Percentiles rank a stretch among this genome's conserved stretches.
phyloP scores from a whole-genome alignment of 768 basidiomycete species.

The Tricholoma hemisulphureum region DNA sequence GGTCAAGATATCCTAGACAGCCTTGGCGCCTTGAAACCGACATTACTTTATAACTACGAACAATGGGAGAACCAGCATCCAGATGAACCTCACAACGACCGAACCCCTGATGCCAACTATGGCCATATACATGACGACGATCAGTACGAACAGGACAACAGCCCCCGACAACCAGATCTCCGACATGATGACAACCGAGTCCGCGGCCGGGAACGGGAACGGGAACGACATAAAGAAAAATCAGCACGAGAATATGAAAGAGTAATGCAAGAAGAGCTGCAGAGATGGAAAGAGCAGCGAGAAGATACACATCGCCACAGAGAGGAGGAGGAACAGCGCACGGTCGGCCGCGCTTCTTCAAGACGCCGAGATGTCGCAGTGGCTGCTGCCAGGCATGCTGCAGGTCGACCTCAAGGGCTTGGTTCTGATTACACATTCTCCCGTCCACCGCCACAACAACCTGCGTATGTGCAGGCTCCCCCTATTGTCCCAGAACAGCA shows the following conservation, averaged over 20 bases:
- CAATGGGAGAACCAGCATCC: constrained; percentile 51
- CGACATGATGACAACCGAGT: not conserved
- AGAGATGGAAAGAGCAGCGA: constrained; percentile 38
- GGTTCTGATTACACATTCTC: constrained; percentile 30
- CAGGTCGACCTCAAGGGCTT: constrained; percentile 9
- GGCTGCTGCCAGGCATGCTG: constrained; percentile 22
- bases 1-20: constrained; percentile 64
- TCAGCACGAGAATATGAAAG: constrained; percentile 20
- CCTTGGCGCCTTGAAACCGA: constrained; percentile 63
- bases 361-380: constrained; percentile 24
- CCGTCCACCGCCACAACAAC: constrained; percentile 23
- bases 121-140: constrained; percentile 12
- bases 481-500: constrained; percentile 3
- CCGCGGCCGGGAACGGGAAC: constrained; percentile 13
- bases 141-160: constrained; percentile 25
- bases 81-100: constrained; percentile 29
- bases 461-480: not conserved
- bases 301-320: constrained; percentile 20
- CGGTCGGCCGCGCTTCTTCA: constrained; percentile 11
- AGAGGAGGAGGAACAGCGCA: constrained; percentile 36
- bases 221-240: constrained; percentile 13
- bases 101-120: constrained; percentile 23
- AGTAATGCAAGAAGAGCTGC: constrained; percentile 35
- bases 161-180: constrained; percentile 19
- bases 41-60: constrained; percentile 62